Percentiles rank a stretch among this genome's conserved stretches.
phyloP scores from a whole-genome alignment of 768 basidiomycete genomes.

The Leccinellum rugosiceps region DNA sequence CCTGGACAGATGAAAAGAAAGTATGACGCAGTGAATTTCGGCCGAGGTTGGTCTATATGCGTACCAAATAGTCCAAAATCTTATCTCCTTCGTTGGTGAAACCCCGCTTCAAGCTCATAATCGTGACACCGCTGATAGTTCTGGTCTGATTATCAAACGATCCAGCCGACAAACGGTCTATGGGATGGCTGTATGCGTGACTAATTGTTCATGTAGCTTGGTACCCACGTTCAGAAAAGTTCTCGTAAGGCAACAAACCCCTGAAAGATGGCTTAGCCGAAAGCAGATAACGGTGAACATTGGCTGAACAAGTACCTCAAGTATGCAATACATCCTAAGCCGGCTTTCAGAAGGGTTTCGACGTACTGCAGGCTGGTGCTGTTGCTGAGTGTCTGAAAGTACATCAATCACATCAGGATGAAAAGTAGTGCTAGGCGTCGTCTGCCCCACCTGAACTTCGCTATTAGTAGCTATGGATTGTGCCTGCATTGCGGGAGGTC shows the following conservation, averaged over 20 bases:
- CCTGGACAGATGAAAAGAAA: constrained; percentile 40
- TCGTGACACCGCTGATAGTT: constrained; percentile 61
- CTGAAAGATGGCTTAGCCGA: constrained; percentile 35
- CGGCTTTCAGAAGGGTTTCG: constrained; percentile 68
- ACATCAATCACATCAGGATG: constrained; percentile 5
- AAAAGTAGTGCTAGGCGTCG: no score
- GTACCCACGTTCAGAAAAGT: constrained; percentile 62
- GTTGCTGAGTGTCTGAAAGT: constrained; percentile 44
- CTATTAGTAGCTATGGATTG: constrained; percentile 16
- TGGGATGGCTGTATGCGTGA: neutral
- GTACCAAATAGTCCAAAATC: constrained; percentile 76
- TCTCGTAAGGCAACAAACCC: constrained; percentile 74
- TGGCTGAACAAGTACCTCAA: constrained; percentile 46
- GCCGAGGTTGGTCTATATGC: constrained; percentile 24
- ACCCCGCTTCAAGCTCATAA: constrained; percentile 72
- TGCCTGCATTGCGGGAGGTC: constrained; percentile 20
- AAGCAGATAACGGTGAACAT: neutral
- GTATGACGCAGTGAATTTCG: constrained; percentile 7
- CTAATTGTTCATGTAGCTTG: neutral
- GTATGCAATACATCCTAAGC: constrained; percentile 75
- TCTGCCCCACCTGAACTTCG: constrained; percentile 24
- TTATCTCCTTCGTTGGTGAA: constrained; percentile 82
- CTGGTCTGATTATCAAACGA: constrained; percentile 38
- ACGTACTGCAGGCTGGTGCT: constrained; percentile 67
- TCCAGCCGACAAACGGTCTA: constrained; percentile 31